These are phyloP conservation scores for Emergomyces pasteurianus DNA, from an alignment of 2,329 filamentous ascomycete genomes.

Conservation along the genomic window DNA sequence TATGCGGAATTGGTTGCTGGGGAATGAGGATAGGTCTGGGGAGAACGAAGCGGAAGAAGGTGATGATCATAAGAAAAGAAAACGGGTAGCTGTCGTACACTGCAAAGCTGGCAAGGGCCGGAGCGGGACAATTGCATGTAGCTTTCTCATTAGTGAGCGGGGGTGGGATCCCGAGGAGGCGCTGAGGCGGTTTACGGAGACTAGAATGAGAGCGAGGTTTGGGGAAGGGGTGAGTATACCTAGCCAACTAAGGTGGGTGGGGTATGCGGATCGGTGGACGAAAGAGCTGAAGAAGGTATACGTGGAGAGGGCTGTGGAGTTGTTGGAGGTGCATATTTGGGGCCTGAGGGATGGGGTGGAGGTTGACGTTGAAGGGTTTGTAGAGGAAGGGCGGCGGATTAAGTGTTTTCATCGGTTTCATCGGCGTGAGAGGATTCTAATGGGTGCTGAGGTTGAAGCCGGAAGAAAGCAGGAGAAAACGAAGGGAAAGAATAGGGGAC, in stretches of 20 bases:
- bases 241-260: constrained; percentile 76
- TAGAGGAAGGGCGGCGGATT: constrained; percentile 81
- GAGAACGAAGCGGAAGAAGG: neutral
- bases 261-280: constrained; percentile 82
- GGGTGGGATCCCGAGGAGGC: constrained; percentile 55
- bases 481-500: constrained; percentile 10
- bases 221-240: constrained; percentile 86
- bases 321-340: constrained; percentile 83
- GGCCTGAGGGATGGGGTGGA: constrained; percentile 80
- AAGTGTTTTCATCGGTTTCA: constrained; percentile 71
- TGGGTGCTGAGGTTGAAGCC: constrained; percentile 29
- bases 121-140: constrained; percentile 76
- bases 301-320: constrained; percentile 68
- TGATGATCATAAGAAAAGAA: constrained; percentile 14
- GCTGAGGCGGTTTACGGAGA: constrained; percentile 58
- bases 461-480: constrained; percentile 30
- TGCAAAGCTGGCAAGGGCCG: constrained; percentile 96
- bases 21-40: constrained; percentile 14
- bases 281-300: constrained; percentile 61
- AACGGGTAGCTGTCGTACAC: constrained; percentile 76
- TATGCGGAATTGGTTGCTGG: constrained; percentile 77
- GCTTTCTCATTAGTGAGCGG: constrained; percentile 82
- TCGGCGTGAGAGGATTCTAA: constrained; percentile 55
- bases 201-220: constrained; percentile 81
- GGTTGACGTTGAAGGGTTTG: constrained; percentile 70